Evolutionary conservation across 257 asterid species (phyloP).

Genomic region (Ehretia macrophylla): DNA sequence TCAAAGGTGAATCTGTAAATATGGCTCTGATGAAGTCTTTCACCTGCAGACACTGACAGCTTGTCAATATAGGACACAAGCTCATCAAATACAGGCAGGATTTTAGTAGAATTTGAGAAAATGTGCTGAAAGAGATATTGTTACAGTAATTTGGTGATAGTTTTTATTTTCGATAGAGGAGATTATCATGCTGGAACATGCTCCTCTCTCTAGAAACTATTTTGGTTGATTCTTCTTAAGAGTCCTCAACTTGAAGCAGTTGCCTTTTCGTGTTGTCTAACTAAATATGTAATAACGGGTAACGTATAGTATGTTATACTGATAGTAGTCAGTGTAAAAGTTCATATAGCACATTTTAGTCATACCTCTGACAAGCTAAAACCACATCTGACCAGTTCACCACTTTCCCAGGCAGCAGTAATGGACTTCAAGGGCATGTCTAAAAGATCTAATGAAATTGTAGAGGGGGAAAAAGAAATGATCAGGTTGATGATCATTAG

Average conservation of each 20-base stretch:
- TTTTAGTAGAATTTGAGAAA: neutral
- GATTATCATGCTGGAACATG: no score
- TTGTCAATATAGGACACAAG: conserved; percentile 3
- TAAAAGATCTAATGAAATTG: conserved; percentile 58
- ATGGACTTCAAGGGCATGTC: conserved; percentile 90
- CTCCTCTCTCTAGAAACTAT: no score
- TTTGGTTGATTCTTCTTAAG: no score
- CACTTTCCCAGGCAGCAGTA: conserved; percentile 82
- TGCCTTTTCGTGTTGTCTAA: no score
- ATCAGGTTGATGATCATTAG: neutral
- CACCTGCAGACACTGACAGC: conserved; percentile 44
- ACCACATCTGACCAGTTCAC: conserved; percentile 67
- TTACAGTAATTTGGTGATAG: no score
- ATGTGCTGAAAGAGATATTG: neutral
- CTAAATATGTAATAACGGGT: no score
- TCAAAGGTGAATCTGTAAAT: conserved; percentile 80
- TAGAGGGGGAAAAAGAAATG: conserved; percentile 1
- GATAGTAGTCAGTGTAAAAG: no score
- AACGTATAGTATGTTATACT: no score
- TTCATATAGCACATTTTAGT: no score
- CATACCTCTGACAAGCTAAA: conserved; percentile 70
- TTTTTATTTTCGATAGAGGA: no score
- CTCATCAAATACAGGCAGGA: neutral
- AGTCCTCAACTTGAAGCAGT: no score
- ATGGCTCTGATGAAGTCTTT: conserved; percentile 85